Conservation (phyloP, 2,329 filamentous ascomycete genomes). For the Ophiocordyceps sinensis region DNA sequence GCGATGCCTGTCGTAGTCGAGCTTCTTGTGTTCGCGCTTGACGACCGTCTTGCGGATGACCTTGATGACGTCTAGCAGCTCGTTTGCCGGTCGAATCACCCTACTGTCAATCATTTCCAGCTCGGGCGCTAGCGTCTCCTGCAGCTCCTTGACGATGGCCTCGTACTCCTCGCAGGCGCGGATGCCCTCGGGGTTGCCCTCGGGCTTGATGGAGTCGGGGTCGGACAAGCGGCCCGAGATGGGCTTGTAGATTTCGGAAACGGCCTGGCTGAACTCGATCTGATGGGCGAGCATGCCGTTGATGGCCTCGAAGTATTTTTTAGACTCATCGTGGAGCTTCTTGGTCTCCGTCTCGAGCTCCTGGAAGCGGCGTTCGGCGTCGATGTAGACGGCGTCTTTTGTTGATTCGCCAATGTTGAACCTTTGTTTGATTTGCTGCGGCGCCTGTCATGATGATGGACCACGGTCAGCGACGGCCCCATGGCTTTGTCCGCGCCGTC, state of each 20-base stretch:
- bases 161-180: conserved; percentile 95
- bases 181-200: conserved; percentile 89
- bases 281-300: conserved; percentile 96
- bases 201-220: conserved; percentile 64
- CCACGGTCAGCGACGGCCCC: background rate
- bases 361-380: conserved; percentile 84
- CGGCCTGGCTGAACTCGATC: conserved; percentile 94
- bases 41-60: conserved; percentile 74
- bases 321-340: conserved; percentile 89
- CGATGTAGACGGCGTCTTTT: conserved; percentile 87
- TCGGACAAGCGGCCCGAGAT: conserved; percentile 94
- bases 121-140: conserved; percentile 78
- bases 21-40: conserved; percentile 94
- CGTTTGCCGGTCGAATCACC: conserved; percentile 82
- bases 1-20: conserved; percentile 86
- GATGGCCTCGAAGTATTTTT: conserved; percentile 95
- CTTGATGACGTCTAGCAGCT: conserved; percentile 90
- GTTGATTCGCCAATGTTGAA: conserved; percentile 95
- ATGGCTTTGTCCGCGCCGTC: too few species aligned
- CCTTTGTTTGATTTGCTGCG: conserved; percentile 77
- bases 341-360: conserved; percentile 95
- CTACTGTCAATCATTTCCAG: conserved; percentile 94
- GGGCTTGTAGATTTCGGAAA: conserved; percentile 94
- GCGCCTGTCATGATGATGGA: conserved; percentile 39
- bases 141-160: conserved; percentile 73